A percentile compares a stretch with the other conserved stretches of the same genome.
These are phyloP conservation scores for Filobasidium uniguttulatum DNA, from an alignment of 1,284 basidiomycete genomes.

Conservation along the genomic window DNA sequence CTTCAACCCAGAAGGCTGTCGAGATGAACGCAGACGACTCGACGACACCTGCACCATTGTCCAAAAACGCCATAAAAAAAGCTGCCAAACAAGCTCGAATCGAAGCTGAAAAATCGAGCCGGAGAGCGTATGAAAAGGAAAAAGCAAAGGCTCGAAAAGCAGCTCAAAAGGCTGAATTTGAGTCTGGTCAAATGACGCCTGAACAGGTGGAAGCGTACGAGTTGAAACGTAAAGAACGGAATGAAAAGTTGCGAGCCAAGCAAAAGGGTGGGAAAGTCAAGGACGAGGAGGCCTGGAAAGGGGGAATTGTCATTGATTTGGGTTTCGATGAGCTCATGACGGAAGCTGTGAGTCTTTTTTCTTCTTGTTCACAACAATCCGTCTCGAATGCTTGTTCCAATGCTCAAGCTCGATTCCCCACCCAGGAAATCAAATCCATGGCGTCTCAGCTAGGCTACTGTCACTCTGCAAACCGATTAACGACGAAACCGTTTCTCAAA, in stretches of 20 bases:
- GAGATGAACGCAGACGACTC: slow-evolving; percentile 1
- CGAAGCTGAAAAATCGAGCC: slow-evolving; percentile 57
- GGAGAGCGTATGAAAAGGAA: slow-evolving; percentile 49
- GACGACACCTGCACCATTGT: slow-evolving; percentile 35
- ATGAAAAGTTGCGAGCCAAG: slow-evolving; percentile 32
- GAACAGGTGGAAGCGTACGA: slow-evolving; percentile 17
- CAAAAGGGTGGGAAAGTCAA: slow-evolving; percentile 34
- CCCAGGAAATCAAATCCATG: slow-evolving; percentile 74
- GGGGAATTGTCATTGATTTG: slow-evolving; percentile 72
- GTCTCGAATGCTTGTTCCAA: not conserved
- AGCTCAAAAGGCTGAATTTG: slow-evolving; percentile 42
- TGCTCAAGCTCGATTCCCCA: not conserved
- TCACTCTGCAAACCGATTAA: slow-evolving; percentile 69
- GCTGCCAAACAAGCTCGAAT: slow-evolving; percentile 52
- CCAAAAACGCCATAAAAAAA: slow-evolving; percentile 70
- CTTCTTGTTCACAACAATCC: not conserved
- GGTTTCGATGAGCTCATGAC: slow-evolving; percentile 91
- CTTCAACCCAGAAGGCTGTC: not conserved
- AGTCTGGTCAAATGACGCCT: slow-evolving; percentile 18
- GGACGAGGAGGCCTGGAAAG: slow-evolving; percentile 39
- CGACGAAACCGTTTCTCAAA: slow-evolving; percentile 52
- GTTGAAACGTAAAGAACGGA: slow-evolving; percentile 43
- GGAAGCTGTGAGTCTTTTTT: slow-evolving; percentile 56
- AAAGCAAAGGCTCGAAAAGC: slow-evolving; percentile 38
- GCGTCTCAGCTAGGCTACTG: slow-evolving; percentile 76